Evolutionary conservation across 352 stramenopile species (phyloP).

Genomic region (Pythium rhizo-oryzae): DNA sequence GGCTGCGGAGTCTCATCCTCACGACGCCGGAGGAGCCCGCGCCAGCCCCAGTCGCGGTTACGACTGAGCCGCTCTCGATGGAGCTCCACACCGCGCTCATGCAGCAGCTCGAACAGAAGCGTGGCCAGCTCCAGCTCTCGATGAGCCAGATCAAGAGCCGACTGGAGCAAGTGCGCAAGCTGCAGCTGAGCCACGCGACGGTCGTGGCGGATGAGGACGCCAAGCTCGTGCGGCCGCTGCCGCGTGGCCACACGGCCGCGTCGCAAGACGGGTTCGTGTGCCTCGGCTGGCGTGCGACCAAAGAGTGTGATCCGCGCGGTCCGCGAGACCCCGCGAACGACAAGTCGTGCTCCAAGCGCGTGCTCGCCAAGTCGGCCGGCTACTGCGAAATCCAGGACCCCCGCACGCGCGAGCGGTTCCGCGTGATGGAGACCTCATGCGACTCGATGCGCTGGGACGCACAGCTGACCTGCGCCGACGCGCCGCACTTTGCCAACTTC

Average conservation of each 20-base stretch:
- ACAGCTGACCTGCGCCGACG: constrained; percentile 55
- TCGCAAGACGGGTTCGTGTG: constrained; percentile 46
- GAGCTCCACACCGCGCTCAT: constrained; percentile 13
- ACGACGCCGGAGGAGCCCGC: not conserved
- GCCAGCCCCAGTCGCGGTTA: not conserved
- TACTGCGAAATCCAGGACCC: constrained; percentile 71
- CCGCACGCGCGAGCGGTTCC: constrained; percentile 59
- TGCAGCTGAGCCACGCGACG: constrained; percentile 14
- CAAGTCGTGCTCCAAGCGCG: constrained; percentile 47
- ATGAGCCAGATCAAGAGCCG: constrained; percentile 13
- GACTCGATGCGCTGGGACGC: constrained; percentile 53
- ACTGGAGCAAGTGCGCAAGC: not conserved
- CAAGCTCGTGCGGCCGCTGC: constrained; percentile 17
- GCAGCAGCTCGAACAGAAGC: constrained; percentile 14
- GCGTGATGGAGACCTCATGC: constrained; percentile 74
- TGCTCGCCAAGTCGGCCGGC: constrained; percentile 46
- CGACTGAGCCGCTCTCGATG: constrained; percentile 3
- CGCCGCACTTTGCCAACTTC: constrained; percentile 70
- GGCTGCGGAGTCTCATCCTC: constrained; percentile 13
- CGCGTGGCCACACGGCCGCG: constrained; percentile 22
- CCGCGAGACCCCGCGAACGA: constrained; percentile 53
- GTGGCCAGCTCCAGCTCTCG: not conserved
- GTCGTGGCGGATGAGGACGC: constrained; percentile 27
- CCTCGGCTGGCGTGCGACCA: constrained; percentile 66
- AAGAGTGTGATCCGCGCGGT: constrained; percentile 45